Percentiles rank a stretch among this genome's conserved stretches.
phyloP scores from a whole-genome alignment of 1,284 basidiomycete species.

The Stygiomarasmius scandens region DNA sequence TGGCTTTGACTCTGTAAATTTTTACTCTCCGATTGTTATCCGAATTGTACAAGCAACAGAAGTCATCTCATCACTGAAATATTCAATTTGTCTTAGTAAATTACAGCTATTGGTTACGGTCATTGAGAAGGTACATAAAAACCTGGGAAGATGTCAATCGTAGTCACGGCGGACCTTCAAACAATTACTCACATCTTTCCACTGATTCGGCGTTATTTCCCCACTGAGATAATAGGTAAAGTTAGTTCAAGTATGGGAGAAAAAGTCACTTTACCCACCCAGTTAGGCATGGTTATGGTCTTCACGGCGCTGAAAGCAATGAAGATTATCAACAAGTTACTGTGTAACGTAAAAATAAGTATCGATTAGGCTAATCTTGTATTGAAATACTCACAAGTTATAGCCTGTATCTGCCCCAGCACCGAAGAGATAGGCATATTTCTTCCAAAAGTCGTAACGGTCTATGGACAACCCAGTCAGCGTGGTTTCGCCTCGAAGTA shows the following conservation, averaged over 20 bases:
- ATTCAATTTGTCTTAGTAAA: too few species aligned
- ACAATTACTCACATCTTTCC: constrained; percentile 14
- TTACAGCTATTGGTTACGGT: too few species aligned
- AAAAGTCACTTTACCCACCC: constrained; percentile 8
- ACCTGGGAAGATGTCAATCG: too few species aligned
- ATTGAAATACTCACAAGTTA: constrained; percentile 18
- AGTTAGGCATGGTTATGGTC: constrained; percentile 19
- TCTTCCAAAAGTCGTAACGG: constrained; percentile 28
- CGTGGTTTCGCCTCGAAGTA: too few species aligned
- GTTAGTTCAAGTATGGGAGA: background rate
- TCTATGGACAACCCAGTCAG: constrained; percentile 5
- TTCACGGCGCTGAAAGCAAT: constrained; percentile 26
- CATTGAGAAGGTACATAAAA: too few species aligned
- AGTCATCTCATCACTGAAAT: too few species aligned
- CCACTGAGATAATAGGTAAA: constrained; percentile 9
- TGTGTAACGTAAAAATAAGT: background rate
- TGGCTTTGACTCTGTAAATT: too few species aligned
- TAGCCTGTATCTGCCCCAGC: constrained; percentile 29
- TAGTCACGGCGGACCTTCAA: too few species aligned
- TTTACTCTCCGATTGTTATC: too few species aligned
- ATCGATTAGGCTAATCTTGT: too few species aligned
- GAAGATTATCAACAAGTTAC: constrained; percentile 27
- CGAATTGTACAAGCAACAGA: too few species aligned
- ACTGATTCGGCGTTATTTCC: constrained; percentile 20
- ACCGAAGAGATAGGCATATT: constrained; percentile 25